Evolutionary conservation across 805 yeast genomes (phyloP), one percentile per base, ranked within the genome.

Genomic region (Candida sphagnicola): DNA sequence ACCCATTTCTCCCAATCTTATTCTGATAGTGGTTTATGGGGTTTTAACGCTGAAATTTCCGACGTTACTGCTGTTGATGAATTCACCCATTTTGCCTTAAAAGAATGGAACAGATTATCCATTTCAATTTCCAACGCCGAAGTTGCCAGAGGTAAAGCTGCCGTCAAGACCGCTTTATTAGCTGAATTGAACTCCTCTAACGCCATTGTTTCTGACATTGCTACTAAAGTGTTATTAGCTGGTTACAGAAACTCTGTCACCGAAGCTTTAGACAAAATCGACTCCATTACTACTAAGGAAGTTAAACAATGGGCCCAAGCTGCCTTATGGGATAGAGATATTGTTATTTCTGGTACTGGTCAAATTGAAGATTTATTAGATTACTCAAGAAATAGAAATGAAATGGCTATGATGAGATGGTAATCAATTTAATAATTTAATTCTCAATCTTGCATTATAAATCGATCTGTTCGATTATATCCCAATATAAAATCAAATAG

Each of bases 81-180:
- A 59, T 75, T 83, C 48, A 73, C 80, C 46, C 95, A 85, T 66
- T 85, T 85, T 70, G 73, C 87, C 42, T 71, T 85, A 66, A 85
- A 83, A 66, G 85, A 85, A 73, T 85, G 95, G 93, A 85, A 84
- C 75, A 80, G 93, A 75, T 75, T 84, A 62, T 72, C 90, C 16
- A 68, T 82, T 50, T 80, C 90, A 17, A 67, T 85, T 56, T 75
- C 87, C 46, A 86, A 82, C 47, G 75, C 85, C 42, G 95, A 85
- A 70, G 78, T 85, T 51, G 78, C 79, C 48, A 76, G 87, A 67
- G 95, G 81, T 58, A 85, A 85, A 70, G 77, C 81, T 50, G 42
- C 77, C 50, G 74, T 79, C 62, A 85, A 85, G 68, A 71, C 84
- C 57, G 72, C 74, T 49, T 57, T 84, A 46, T 76, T 83, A 52